phyloP scores from a whole-genome alignment of 176 grass and related monocot species.

The Rhynchospora tenuis region DNA sequence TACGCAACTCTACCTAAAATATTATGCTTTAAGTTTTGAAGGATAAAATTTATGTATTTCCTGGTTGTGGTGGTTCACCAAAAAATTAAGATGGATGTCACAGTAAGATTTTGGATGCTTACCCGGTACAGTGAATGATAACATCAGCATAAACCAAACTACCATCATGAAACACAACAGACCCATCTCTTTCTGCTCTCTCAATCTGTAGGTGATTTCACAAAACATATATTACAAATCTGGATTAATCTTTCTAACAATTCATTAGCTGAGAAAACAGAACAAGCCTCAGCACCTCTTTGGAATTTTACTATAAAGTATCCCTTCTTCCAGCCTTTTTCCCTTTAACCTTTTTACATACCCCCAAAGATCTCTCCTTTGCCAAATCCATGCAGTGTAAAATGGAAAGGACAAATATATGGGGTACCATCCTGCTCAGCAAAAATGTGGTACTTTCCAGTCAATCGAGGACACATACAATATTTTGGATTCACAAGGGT shows the following conservation, averaged over 20 bases:
- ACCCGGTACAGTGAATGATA: constrained; percentile 58
- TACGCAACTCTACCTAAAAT: not conserved
- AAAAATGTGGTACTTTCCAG: not conserved
- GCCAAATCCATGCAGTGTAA: not conserved
- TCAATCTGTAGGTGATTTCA: constrained; percentile 51
- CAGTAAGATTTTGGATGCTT: not conserved
- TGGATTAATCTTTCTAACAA: not conserved
- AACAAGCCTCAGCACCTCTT: not conserved
- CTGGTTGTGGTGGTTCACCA: not conserved
- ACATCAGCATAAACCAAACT: constrained; percentile 35
- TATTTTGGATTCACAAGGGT: not conserved
- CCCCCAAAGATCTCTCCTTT: not conserved
- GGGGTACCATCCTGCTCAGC: not conserved
- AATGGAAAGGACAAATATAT: constrained; percentile 2
- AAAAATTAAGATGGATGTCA: not conserved
- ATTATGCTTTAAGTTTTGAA: not conserved
- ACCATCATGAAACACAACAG: constrained; percentile 44
- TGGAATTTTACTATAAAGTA: not conserved
- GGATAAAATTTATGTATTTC: not conserved
- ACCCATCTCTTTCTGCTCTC: constrained; percentile 30
- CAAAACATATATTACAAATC: not conserved
- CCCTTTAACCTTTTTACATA: not conserved
- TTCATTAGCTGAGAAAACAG: not conserved
- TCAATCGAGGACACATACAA: not conserved
- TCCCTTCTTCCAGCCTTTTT: not conserved